Percentiles rank a stretch among this genome's conserved stretches.
These are phyloP conservation scores for Dactylellina cionopaga DNA, from an alignment of 2,329 filamentous ascomycete species.

Conservation along the genomic window DNA sequence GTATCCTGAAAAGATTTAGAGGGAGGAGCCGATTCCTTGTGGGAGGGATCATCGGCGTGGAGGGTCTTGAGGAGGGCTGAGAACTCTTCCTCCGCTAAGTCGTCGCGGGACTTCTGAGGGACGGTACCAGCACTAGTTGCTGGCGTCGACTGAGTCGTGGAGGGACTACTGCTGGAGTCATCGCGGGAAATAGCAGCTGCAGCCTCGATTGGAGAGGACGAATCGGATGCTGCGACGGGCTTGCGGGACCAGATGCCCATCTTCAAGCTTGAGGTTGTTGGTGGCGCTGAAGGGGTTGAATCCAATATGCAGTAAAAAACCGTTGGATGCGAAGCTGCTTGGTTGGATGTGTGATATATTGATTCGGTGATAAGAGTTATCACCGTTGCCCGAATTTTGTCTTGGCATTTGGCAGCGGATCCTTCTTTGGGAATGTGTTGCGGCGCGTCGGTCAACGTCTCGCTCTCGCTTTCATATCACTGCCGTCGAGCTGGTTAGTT, in stretches of 20 bases:
- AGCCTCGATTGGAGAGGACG: slow-evolving; percentile 27
- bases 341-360: neutral
- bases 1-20: slow-evolving; percentile 69
- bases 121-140: neutral
- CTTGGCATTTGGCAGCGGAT: slow-evolving; percentile 22
- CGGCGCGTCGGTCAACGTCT: slow-evolving; percentile 23
- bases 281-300: neutral
- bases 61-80: slow-evolving; percentile 54
- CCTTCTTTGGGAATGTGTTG: slow-evolving; percentile 15
- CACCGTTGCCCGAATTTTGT: slow-evolving; percentile 19
- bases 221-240: slow-evolving; percentile 39
- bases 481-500: neutral
- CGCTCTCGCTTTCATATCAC: neutral
- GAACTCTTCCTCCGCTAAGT: slow-evolving; percentile 55
- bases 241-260: slow-evolving; percentile 48
- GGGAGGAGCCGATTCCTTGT: neutral
- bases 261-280: neutral
- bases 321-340: neutral
- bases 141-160: neutral
- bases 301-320: neutral
- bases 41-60: slow-evolving; percentile 16
- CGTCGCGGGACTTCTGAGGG: slow-evolving; percentile 52
- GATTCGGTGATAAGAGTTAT: slow-evolving; percentile 36
- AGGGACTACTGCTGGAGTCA: neutral
- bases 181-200: slow-evolving; percentile 10